Evolutionary conservation across 1,139 yeast species (phyloP), one percentile per base, ranked within the genome.

Genomic region (Blastobotrys indianensis): DNA sequence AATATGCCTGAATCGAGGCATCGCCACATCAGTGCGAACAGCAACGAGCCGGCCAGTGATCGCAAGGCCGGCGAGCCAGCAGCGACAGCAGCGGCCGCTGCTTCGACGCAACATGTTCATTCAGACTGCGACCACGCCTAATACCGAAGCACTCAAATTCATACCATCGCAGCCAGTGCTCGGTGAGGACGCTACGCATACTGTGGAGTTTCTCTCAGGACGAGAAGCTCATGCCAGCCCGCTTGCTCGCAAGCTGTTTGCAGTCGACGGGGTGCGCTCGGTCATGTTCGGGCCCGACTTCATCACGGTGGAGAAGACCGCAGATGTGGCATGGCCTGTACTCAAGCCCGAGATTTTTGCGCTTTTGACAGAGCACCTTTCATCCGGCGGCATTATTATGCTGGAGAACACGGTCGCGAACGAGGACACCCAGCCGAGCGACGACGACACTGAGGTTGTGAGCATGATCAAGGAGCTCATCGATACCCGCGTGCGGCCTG

Each of bases 401-500:
- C 51, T 63, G 36, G 80, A 74, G 13, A 72, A 76, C 34, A 74
- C 82, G 4, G 69, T 69, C 44, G 80, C 75, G 37, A 66, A 75
- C 39, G 61, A 64, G 25, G 79, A 76, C 48, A 69, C 73, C 0
- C 71, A 65, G 34, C 72, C 70, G 25, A 60, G 68, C 41, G 84
- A 80, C 13, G 84, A 80, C 10, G 92, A 84, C 51, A 80, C 79
- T 47, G 94, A 84, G 63, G 79, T 90, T 2, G 88, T 92, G 44
- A 77, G 85, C 11, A 84, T 92, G 86, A 88, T 92, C 59, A 88
- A 90, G 59, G 99, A 92, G 64, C 74, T 92, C 45, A 84, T 92
- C 48, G 90, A 86, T 59, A 92, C 99, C 3, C 78, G 97, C 58
- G 90, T 92, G 51, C 78, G 97, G 57, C 98, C 99, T 0, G 97